Conservation (phyloP, 257 asterid species). For the Euphrasia confusa region DNA sequence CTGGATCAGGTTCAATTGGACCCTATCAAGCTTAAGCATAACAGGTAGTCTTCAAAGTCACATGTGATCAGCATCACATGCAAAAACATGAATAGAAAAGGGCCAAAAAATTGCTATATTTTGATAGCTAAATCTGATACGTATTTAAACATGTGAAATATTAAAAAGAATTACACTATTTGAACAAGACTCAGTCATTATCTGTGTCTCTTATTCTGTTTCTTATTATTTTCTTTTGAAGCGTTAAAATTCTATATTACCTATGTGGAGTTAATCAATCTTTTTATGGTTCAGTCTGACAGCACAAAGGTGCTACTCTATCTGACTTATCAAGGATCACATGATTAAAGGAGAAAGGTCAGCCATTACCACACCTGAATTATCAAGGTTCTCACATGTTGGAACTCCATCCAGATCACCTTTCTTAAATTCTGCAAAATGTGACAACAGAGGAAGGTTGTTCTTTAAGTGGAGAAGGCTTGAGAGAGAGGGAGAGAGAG, state of each 20-base stretch:
- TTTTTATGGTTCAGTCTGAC: constrained; percentile 3
- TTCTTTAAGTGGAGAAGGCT: background rate
- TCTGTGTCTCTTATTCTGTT: background rate
- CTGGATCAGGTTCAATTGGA: background rate
- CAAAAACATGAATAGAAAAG: background rate
- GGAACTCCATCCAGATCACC: constrained; percentile 54
- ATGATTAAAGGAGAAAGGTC: background rate
- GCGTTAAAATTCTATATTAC: background rate
- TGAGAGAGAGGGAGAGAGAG: background rate
- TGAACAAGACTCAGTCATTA: background rate
- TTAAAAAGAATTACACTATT: background rate
- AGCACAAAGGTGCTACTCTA: constrained; percentile 15
- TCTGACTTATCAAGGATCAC: constrained; percentile 5
- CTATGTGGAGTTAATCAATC: background rate
- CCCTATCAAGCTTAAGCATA: background rate
- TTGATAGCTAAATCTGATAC: background rate
- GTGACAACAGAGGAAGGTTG: constrained; percentile 4
- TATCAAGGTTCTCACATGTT: constrained; percentile 49
- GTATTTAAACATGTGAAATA: background rate
- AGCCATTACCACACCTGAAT: constrained; percentile 45
- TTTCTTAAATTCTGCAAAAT: constrained; percentile 57
- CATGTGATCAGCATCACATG: constrained; percentile 1
- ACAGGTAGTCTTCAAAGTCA: background rate
- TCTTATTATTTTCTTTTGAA: background rate
- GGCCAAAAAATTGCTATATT: background rate